Percentiles rank a stretch among this genome's conserved stretches.
Evolutionary conservation across 176 grass and related monocot species (phyloP).

Genomic region (Saccharum officinarum): DNA sequence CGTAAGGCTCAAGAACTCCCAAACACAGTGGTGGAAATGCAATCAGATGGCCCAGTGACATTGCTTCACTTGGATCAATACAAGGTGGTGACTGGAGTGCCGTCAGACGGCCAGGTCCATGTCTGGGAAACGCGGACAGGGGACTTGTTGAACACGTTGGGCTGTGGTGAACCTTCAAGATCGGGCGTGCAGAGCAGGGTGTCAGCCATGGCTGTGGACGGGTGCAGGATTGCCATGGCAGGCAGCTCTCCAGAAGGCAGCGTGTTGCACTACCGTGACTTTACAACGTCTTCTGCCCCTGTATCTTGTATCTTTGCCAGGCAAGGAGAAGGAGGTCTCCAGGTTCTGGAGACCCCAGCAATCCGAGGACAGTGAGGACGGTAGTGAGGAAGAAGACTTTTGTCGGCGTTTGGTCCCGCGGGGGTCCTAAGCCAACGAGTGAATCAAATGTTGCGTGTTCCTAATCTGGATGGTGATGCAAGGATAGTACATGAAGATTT

Average conservation of each 20-base stretch:
- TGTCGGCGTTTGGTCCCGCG: too few relatives aligned
- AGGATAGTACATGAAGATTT: too few relatives aligned
- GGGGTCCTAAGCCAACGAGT: too few relatives aligned
- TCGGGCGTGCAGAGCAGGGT: neutral
- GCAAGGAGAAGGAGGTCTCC: slow-evolving; percentile 29
- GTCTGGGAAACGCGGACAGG: slow-evolving; percentile 62
- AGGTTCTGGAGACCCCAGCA: slow-evolving; percentile 64
- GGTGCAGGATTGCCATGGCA: slow-evolving; percentile 55
- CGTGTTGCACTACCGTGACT: slow-evolving; percentile 58
- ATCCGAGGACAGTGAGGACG: neutral
- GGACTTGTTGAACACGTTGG: slow-evolving; percentile 56
- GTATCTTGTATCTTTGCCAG: slow-evolving; percentile 40
- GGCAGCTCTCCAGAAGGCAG: slow-evolving; percentile 31
- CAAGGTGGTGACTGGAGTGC: slow-evolving; percentile 70
- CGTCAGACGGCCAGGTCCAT: slow-evolving; percentile 48
- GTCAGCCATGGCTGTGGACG: slow-evolving; percentile 69
- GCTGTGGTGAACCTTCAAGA: slow-evolving; percentile 25
- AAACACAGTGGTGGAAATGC: slow-evolving; percentile 57
- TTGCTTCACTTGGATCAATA: slow-evolving; percentile 83
- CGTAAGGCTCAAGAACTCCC: slow-evolving; percentile 58
- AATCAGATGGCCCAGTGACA: slow-evolving; percentile 58
- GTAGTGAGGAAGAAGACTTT: slow-evolving; percentile 5
- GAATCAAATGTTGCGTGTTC: too few relatives aligned
- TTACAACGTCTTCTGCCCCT: slow-evolving; percentile 46
- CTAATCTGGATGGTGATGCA: too few relatives aligned